A percentile compares a stretch with the other conserved stretches of the same genome.
These are phyloP conservation scores for Inonotus obliquus DNA, from an alignment of 1,284 basidiomycete genomes.

Conservation along the genomic window DNA sequence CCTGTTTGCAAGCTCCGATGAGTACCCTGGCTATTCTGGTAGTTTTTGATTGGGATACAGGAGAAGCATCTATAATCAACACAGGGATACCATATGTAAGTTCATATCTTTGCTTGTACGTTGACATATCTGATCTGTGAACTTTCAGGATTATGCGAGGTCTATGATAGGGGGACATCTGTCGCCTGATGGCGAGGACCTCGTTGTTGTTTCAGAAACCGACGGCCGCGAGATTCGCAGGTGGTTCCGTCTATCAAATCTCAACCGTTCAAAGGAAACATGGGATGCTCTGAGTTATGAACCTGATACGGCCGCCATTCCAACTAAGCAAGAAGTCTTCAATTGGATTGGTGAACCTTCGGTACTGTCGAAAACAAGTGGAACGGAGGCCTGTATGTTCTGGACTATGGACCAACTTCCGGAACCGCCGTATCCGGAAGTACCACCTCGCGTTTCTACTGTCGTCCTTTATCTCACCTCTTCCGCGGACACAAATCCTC, in stretches of 20 bases:
- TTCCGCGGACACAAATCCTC: background rate
- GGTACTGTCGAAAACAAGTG: background rate
- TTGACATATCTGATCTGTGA: background rate
- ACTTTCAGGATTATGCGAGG: slow-evolving; percentile 6
- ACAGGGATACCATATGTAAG: slow-evolving; percentile 11
- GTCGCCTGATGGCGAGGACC: background rate
- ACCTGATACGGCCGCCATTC: background rate
- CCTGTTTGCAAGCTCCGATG: background rate
- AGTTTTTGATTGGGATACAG: slow-evolving; percentile 11
- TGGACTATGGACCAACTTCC: slow-evolving; percentile 13
- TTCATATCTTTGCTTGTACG: background rate
- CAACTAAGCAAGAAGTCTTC: slow-evolving; percentile 1
- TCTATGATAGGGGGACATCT: slow-evolving; percentile 2
- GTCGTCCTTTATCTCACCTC: slow-evolving; percentile 6
- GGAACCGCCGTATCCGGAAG: slow-evolving; percentile 1
- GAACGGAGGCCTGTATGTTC: slow-evolving; percentile 2
- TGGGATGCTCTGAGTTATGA: slow-evolving; percentile 6
- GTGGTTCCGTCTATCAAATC: background rate
- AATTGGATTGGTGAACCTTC: slow-evolving; percentile 5
- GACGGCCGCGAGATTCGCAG: slow-evolving; percentile 9
- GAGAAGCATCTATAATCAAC: slow-evolving; percentile 6
- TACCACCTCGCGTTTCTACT: slow-evolving; percentile 7
- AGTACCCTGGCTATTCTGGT: slow-evolving; percentile 4
- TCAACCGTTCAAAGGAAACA: background rate
- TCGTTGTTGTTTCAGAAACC: slow-evolving; percentile 8